These are phyloP conservation scores for Backusella liffmaniae DNA, from an alignment of 192 early-diverging fungal species.

Conservation along the genomic window DNA sequence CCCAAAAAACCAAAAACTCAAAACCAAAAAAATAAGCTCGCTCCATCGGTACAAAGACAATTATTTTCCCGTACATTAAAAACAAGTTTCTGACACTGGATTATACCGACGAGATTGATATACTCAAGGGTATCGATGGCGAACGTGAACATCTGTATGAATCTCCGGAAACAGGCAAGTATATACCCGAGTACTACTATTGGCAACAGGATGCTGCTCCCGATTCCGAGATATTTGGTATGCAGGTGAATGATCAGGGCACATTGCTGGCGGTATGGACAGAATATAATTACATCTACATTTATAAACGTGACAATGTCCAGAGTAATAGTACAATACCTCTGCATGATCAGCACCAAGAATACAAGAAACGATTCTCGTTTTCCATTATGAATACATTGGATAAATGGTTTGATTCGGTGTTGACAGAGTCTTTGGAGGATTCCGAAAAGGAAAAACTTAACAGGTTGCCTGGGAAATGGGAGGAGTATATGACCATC, in stretches of 20 bases:
- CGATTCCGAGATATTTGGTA: conserved; percentile 20
- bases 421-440: not conserved
- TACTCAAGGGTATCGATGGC: conserved; percentile 4
- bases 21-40: conserved; percentile 16
- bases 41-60: conserved; percentile 18
- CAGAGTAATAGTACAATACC: not conserved
- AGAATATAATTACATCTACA: conserved; percentile 28
- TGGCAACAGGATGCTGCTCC: not conserved
- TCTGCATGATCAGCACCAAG: not conserved
- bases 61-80: conserved; percentile 14
- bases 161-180: not conserved
- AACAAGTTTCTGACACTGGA: conserved; percentile 20
- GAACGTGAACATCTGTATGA: conserved; percentile 9
- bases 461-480: not conserved
- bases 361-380: not conserved
- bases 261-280: conserved; percentile 27
- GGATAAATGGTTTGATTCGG: conserved; percentile 6
- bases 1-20: not conserved
- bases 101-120: conserved; percentile 17
- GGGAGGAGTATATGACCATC: conserved; percentile 11
- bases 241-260: conserved; percentile 20
- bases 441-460: not conserved
- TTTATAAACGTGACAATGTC: conserved; percentile 30
- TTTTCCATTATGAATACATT: not conserved
- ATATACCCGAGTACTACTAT: conserved; percentile 22